Evolutionary conservation across 2,329 filamentous ascomycete genomes (phyloP), one percentile per base, ranked within the genome.

Genomic region (Aureobasidium leucospermi): DNA sequence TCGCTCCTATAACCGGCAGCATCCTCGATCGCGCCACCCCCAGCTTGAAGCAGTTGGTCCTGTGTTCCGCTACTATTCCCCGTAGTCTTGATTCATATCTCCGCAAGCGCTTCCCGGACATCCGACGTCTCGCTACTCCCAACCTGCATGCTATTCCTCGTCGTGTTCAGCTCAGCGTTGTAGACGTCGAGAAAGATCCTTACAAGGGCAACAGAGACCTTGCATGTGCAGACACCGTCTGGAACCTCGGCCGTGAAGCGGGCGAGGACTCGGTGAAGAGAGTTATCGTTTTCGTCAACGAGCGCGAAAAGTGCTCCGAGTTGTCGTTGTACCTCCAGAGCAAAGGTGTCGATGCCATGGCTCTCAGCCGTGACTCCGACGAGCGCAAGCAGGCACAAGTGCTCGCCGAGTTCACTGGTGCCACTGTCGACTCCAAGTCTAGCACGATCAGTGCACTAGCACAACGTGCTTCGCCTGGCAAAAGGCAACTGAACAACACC

Each of bases 1-100:
- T 99, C 76, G 83, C 88, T 4, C 86, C 90, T 1, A 85, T 87
- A 28, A 97, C 94, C 0, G 88, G 84, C 10, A 82, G 84, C 59
- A 89, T 99, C 65, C 82, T 99, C 64, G 89, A 96, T 68, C 87
- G 88, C 61, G 84, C 87, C 1, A 81, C 85, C 6, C 90, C 93
- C 0, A 94, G 90, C 0, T 76, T 97, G 48, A 84, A 90, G 69
- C 89, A 96, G 70, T 80, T 99, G 28, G 81, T 99, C 48, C 84
- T 97, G 64, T 99, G 94, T 78, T 97, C 93, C 3, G 94, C 94
- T 55, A 99, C 94, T 5, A 97, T 99, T 63, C 94, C 95, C 1
- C 85, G 87, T 64, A 89, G 89, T 66, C 82, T 99, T 16, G 94
- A 99, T 76, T 86, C 83, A 65, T 90, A 88, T 71, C 81, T 99